Evolutionary conservation across 1,284 basidiomycete species (phyloP).

Genomic region (Pascua sp.): DNA sequence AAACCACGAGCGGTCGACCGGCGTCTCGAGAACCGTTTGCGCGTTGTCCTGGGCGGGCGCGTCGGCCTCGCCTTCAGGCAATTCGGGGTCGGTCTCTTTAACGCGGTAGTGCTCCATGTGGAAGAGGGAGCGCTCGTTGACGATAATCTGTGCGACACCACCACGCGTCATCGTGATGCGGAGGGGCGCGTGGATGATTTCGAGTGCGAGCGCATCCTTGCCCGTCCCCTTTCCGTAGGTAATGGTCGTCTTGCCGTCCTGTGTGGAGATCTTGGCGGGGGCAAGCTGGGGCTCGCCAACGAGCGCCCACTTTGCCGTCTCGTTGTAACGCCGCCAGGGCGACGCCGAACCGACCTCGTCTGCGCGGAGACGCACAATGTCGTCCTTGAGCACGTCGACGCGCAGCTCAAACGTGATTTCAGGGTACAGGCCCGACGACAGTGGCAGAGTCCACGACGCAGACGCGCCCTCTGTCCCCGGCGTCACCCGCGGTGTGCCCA

Average conservation of each 20-base stretch:
- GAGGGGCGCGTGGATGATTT: conserved; percentile 71
- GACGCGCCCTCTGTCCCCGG: conserved; percentile 40
- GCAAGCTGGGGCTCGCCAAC: conserved; percentile 59
- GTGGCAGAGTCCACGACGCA: conserved; percentile 57
- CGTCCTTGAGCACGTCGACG: conserved; percentile 71
- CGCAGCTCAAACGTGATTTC: conserved; percentile 74
- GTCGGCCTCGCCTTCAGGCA: conserved; percentile 45
- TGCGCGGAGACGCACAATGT: conserved; percentile 76
- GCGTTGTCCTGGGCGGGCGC: no score
- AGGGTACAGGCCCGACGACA: conserved; percentile 76
- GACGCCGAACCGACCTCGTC: conserved; percentile 68
- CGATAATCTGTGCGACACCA: conserved; percentile 75
- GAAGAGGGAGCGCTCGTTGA: conserved; percentile 85
- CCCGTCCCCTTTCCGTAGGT: conserved; percentile 25
- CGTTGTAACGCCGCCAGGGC: conserved; percentile 76
- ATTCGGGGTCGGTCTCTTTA: conserved; percentile 53
- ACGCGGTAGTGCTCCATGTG: conserved; percentile 97
- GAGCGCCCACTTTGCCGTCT: conserved; percentile 81
- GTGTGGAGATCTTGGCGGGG: conserved; percentile 54
- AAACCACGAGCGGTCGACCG: conserved; percentile 67
- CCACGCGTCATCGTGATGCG: conserved; percentile 66
- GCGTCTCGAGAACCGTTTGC: conserved; percentile 58
- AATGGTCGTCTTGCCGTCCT: conserved; percentile 47
- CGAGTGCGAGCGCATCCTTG: conserved; percentile 44
- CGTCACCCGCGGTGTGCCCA: conserved; percentile 58